phyloP scores from a whole-genome alignment of 371 early-diverging fungal species.

The Coemansia sp. region DNA sequence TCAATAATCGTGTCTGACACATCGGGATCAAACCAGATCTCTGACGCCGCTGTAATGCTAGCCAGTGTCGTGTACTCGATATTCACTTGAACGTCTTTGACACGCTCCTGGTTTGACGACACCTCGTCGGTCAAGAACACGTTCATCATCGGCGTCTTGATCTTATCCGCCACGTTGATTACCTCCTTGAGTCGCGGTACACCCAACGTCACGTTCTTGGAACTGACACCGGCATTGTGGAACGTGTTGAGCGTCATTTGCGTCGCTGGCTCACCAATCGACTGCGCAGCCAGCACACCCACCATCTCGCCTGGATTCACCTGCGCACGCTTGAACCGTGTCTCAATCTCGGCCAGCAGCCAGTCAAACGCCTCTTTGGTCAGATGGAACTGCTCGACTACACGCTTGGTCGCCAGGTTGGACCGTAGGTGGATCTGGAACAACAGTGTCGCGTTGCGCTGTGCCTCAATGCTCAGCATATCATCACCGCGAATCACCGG shows the following conservation, averaged over 20 bases:
- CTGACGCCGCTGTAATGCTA: constrained; percentile 78
- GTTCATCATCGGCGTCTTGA: constrained; percentile 94
- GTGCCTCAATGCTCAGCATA: constrained; percentile 79
- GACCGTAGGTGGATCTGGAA: constrained; percentile 85
- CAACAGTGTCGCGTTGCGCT: constrained; percentile 86
- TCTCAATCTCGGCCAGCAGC: constrained; percentile 91
- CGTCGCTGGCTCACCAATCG: constrained; percentile 99
- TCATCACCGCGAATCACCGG: constrained; percentile 86
- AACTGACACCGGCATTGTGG: constrained; percentile 99
- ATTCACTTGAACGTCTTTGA: constrained; percentile 87
- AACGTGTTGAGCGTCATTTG: constrained; percentile 99
- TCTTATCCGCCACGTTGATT: constrained; percentile 97
- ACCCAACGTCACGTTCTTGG: constrained; percentile 97
- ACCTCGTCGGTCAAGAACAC: constrained; percentile 82
- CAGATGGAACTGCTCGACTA: constrained; percentile 89
- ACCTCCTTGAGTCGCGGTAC: constrained; percentile 99
- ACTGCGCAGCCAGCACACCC: constrained; percentile 98
- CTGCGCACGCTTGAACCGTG: constrained; percentile 84
- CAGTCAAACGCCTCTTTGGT: constrained; percentile 89
- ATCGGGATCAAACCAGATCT: constrained; percentile 98
- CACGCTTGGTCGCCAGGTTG: constrained; percentile 77
- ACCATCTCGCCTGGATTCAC: constrained; percentile 99
- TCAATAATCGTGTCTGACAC: constrained; percentile 81
- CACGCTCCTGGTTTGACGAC: constrained; percentile 74
- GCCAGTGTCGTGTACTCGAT: constrained; percentile 93